These are phyloP conservation scores for Akanthomyces muscarius DNA, from an alignment of 2,329 filamentous ascomycete species.

Conservation along the genomic window DNA sequence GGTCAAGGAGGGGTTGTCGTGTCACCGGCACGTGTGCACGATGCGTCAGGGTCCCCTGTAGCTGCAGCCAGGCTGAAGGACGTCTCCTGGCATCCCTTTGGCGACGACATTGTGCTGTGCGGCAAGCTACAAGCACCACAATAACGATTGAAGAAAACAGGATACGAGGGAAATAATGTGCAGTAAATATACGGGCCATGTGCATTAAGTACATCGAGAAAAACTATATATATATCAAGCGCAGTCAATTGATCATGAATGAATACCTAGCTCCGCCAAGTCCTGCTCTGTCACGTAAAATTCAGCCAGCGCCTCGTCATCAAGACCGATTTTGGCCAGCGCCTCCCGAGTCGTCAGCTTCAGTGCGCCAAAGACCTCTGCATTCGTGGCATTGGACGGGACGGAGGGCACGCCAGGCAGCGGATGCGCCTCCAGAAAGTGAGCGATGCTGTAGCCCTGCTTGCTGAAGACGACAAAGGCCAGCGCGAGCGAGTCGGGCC, in stretches of 20 bases:
- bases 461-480: neutral
- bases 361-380: neutral
- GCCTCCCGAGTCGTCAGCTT: neutral
- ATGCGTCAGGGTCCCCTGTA: conserved; percentile 46
- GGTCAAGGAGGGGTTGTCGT: conserved; percentile 78
- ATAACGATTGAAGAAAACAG: neutral
- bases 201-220: neutral
- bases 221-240: neutral
- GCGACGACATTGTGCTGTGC: conserved; percentile 79
- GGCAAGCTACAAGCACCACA: conserved; percentile 47
- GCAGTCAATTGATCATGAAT: neutral
- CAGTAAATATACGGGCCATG: neutral
- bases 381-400: neutral
- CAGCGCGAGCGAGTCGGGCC: neutral
- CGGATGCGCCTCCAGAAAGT: neutral
- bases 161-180: neutral
- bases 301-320: neutral
- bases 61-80: conserved; percentile 62
- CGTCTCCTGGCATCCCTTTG: conserved; percentile 72
- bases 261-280: neutral
- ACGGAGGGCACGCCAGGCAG: neutral
- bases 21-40: conserved; percentile 57
- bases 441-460: conserved; percentile 1
- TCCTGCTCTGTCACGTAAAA: neutral
- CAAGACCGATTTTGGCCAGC: neutral